phyloP scores from a whole-genome alignment of 306 rosid genomes.

The Prunus dulcis region DNA sequence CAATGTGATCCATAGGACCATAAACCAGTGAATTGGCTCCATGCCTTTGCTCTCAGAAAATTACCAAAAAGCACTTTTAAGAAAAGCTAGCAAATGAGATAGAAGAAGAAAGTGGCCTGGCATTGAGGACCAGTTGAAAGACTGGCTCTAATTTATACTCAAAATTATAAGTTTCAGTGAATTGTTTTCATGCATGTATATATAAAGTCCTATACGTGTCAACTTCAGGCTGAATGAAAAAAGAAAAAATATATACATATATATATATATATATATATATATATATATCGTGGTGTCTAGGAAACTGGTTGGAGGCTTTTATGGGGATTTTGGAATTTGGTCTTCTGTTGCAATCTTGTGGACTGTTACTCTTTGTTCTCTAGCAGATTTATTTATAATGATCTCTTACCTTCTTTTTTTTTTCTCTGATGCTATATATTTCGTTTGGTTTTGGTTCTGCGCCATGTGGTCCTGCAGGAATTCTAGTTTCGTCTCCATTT shows the following conservation, averaged over 20 bases:
- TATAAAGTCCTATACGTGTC: conserved; percentile 39
- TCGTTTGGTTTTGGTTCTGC: conserved; percentile 8
- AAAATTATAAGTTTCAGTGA: conserved; percentile 11
- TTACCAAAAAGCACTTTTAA: conserved; percentile 21
- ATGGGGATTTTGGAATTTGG: conserved; percentile 27
- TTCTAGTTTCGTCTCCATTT: neutral
- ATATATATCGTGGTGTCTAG: conserved; percentile 4
- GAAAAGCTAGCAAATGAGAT: conserved; percentile 3
- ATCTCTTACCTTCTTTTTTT: conserved; percentile 13
- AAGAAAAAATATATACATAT: neutral
- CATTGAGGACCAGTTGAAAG: conserved; percentile 25
- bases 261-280: neutral
- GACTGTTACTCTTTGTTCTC: neutral
- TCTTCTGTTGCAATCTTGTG: conserved; percentile 26
- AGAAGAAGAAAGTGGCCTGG: conserved; percentile 24
- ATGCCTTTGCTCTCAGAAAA: conserved; percentile 32
- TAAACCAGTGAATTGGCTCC: conserved; percentile 32
- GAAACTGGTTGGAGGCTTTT: conserved; percentile 27
- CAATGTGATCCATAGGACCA: conserved; percentile 27
- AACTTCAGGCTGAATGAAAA: conserved; percentile 23
- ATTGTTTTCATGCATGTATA: conserved; percentile 12
- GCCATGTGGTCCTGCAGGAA: conserved; percentile 27
- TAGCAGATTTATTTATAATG: conserved; percentile 18
- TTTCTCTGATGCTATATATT: conserved; percentile 8
- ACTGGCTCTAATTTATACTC: conserved; percentile 36